These are phyloP conservation scores for Corylus avellana DNA, from an alignment of 306 rosid species.

Conservation along the genomic window DNA sequence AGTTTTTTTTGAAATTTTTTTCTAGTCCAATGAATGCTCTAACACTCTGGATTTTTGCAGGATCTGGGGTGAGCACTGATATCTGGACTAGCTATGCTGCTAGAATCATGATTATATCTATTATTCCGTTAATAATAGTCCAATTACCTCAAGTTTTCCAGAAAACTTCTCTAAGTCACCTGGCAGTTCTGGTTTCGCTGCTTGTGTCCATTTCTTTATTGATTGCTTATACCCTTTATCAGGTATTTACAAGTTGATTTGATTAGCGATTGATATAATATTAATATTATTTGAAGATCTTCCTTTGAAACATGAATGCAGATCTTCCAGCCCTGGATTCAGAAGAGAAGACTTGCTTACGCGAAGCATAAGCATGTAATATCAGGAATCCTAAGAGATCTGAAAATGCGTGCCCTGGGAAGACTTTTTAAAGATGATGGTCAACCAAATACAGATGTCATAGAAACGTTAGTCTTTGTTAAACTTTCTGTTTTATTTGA, in stretches of 20 bases:
- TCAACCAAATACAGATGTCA: slow-evolving; percentile 32
- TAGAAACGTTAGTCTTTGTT: slow-evolving; percentile 29
- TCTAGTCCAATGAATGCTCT: no score
- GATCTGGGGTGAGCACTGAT: slow-evolving; percentile 97
- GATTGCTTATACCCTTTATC: slow-evolving; percentile 74
- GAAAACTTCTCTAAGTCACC: slow-evolving; percentile 69
- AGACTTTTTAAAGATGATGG: slow-evolving; percentile 40
- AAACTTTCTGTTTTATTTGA: neutral
- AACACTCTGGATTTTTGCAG: slow-evolving; percentile 40
- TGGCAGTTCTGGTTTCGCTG: slow-evolving; percentile 77
- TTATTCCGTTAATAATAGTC: slow-evolving; percentile 79
- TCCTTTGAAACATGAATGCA: slow-evolving; percentile 9
- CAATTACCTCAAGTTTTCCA: slow-evolving; percentile 82
- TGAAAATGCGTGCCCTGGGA: slow-evolving; percentile 30
- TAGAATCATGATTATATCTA: slow-evolving; percentile 73
- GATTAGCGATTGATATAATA: neutral
- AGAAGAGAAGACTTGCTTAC: slow-evolving; percentile 40
- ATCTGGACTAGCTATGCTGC: slow-evolving; percentile 96
- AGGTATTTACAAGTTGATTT: slow-evolving; percentile 46
- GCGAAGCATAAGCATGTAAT: slow-evolving; percentile 45
- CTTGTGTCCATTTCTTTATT: slow-evolving; percentile 53
- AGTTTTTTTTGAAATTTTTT: no score
- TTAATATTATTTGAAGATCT: no score
- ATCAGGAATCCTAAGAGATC: slow-evolving; percentile 39
- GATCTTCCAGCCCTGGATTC: slow-evolving; percentile 50